Evolutionary conservation across 2,329 filamentous ascomycete species (phyloP), one percentile per base, ranked within the genome.

Genomic region (Fusarium devonianum): DNA sequence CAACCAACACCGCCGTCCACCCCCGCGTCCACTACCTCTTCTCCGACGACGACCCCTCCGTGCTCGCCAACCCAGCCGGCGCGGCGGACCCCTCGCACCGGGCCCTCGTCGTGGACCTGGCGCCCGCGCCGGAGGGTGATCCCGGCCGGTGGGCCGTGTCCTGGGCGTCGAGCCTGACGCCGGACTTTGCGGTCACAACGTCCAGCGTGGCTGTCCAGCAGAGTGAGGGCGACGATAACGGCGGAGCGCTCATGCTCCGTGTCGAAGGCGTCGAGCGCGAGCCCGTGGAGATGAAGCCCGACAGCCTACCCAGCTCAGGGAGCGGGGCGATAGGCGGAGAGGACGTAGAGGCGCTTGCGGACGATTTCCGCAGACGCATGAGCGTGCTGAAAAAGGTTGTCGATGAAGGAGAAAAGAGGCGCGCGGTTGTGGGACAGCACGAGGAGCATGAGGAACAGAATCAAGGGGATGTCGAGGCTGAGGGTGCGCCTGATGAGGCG

Each of bases 11-110:
- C 34, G 89, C 90, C 54, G 81, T 90, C 64, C 92, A 97, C 69
- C 94, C 93, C 2, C 85, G 84, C 42, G 85, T 96, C 2, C 91
- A 93, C 74, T 97, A 97, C 75, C 82, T 97, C 66, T 97, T 99
- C 75, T 84, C 84, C 62, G 92, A 97, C 71, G 94, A 97, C 72
- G 92, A 97, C 67, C 83, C 86, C 2, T 88, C 92, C 35, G 76
- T 89, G 33, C 77, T 96, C 26, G 88, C 88, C 1, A 80, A 18
- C 11, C 29, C 84, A 26, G 86, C 88, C 2, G 86, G 71, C 71
- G 83, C 68, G 43, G 49, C 60, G 9, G 65, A 69, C 54, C 56
- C 64, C 11, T 38, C 64, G n/a, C 66, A 77, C 49, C 77, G 83
- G 37, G 73, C 82, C 26, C 67, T 87, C 32, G 64, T 87, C 21